phyloP scores from a whole-genome alignment of 345 rosid species.

The Cochlearia excelsa region DNA sequence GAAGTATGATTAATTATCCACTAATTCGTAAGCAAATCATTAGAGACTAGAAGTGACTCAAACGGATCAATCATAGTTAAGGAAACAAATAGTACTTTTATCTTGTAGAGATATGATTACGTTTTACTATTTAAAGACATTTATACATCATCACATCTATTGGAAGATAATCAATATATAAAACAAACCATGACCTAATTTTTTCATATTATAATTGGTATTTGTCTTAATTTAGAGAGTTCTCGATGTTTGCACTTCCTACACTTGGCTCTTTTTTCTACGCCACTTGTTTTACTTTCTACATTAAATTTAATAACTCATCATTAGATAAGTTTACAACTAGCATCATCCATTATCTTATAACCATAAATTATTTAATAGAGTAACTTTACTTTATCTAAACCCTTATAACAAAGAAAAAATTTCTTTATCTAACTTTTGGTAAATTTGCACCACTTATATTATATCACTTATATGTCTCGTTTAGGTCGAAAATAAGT shows the following conservation, averaged over 20 bases:
- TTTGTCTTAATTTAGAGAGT: conserved; percentile 7
- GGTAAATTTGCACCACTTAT: conserved; percentile 31
- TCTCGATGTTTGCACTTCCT: conserved; percentile 10
- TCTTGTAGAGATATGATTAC: conserved; percentile 29
- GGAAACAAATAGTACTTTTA: conserved; percentile 6
- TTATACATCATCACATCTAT: conserved; percentile 20
- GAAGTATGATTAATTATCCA: conserved; percentile 22
- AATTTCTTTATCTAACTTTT: background rate
- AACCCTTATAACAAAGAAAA: no score
- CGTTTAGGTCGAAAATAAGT: conserved; percentile 24
- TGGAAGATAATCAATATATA: conserved; percentile 1
- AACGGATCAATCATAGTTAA: conserved; percentile 27
- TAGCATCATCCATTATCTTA: conserved; percentile 23
- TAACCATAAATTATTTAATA: conserved; percentile 11
- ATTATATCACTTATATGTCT: conserved; percentile 28
- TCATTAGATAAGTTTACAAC: conserved; percentile 22
- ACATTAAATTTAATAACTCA: conserved; percentile 19
- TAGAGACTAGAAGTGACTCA: conserved; percentile 18
- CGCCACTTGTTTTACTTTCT: conserved; percentile 31
- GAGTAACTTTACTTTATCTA: background rate
- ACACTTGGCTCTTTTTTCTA: conserved; percentile 28
- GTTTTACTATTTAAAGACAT: conserved; percentile 24
- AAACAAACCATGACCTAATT: conserved; percentile 35
- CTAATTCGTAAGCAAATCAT: conserved; percentile 11
- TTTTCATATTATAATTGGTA: conserved; percentile 20